Base-by-base conservation (phyloP, 1,284 basidiomycete species). In the Moniliophthora roreri region DNA sequence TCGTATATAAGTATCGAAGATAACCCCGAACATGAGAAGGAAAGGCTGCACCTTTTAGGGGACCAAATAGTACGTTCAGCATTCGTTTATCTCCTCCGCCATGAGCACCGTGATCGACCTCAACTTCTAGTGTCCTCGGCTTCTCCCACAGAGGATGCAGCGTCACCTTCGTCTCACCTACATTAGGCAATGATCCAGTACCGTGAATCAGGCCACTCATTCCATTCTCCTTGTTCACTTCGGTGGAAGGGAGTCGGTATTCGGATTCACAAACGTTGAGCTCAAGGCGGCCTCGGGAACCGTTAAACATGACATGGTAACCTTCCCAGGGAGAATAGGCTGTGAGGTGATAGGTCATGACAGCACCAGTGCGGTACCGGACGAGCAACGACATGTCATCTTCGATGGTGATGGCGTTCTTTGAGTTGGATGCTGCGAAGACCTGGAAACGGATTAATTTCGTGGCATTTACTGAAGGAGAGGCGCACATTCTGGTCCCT, bases 311-410 rank as follows among this genome's bases (percentile, higher is more conserved):
- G 46, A 80, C 78, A 34, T 72, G 69, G 60, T 80, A 81, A 13
- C 79, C 79, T 67, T 77, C 75, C 76, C 71, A 75, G 3, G 69
- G 71, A 18, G 71, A 75, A 56, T 73, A 74, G 9, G 72, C 69
- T 8, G 72, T 74, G 46, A 82, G 63, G 62, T 81, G 79, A 60
- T 81, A 82, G 6, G 78, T 78, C 74, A 82, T 74, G n/a, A 74
- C 79, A 0, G 72, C 75, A 9, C 76, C 78, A 4, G 69, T 73
- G 53, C 74, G 69, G 62, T 80, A 81, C 41, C 73, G 70, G 13
- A 81, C 78, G 44, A 82, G 66, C 3, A 81, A 69, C 48, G 72
- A 67, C 76, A 81, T 80, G 59, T 81, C 80, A 60, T 82, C 80
- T 63, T 82, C 79, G 55, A 82, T 81, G 2, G 72, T 75, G 53